Base-by-base conservation (phyloP, 306 rosid species). In the Ormosia emarginata region DNA sequence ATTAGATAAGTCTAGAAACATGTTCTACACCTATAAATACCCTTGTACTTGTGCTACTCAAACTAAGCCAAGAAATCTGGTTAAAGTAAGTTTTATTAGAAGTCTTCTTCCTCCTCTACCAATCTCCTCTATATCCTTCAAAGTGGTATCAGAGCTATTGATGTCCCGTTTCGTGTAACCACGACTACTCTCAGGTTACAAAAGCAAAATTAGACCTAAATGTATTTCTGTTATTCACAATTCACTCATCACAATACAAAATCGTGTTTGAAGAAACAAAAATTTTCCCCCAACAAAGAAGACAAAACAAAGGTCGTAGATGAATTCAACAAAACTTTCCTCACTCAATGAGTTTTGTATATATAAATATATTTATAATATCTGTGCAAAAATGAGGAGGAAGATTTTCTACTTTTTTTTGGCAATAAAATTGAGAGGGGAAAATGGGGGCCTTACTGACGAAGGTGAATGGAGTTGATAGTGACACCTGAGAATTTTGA, bases 91-190 rank as follows among this genome's bases (percentile, higher is more conserved):
- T 24, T 24, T 24, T 24, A 24, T 24, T 24, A 0, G 24, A 24
- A 24, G 24, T 24, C 24, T 24, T 24, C 24, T 24, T 24, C 24
- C 24, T 24, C 24, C 24, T 24, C 24, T 24, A 24, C 24, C 24
- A 24, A 24, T 24, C 24, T 24, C 24, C 24, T 0, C 1, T 24
- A 24, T 24, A 24, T 24, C 24, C 24, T 24, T 1, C 24, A n/a
- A n/a, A n/a, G n/a, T n/a, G n/a, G 84, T 77, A 79, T 91, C 93
- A 11, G 81, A 86, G 7, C 85, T 77, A 88, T 84, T 89, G 15
- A 40, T 33, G 1, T 88, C 92, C 46, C 90, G 82, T 78, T 88
- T 89, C 37, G 39, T 74, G 68, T 81, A 67, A 85, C 79, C 74
- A 58, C 87, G 84, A 80, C 52, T 40, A 53, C 80, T 82, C 62